Base-by-base conservation (phyloP, 164 flowering plant genomes). In the Stephania cephalantha region DNA sequence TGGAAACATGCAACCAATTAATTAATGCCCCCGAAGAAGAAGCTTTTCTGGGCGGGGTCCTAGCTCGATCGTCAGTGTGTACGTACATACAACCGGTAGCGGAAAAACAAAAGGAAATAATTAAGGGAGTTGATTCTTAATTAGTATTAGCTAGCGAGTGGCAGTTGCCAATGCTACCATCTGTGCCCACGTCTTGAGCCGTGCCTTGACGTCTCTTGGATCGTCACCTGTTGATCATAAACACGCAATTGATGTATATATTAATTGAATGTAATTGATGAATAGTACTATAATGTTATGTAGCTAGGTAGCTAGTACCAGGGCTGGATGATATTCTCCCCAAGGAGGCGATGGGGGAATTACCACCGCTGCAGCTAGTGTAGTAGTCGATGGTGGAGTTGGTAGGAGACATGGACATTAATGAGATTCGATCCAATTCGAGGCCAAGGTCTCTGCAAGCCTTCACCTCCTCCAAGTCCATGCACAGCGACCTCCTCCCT, bases 181-280 rank as follows among this genome's bases (percentile, higher is more conserved):
- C 73, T 90, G 95, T n/a, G 95, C 95, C 95, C 95, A 90, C 13
- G 88, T 86, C 84, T 84, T 88, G 55, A 90, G 88, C 76, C 92
- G 82, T 17, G 95, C 95, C 83, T 90, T 90, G 1, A 90, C 91
- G 30, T 90, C 94, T 64, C 83, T 76, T 9, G 94, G 92, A 71
- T 87, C 88, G 64, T 90, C 94, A 46, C 94, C 94, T 90, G 78
- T 58, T 77, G 1, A 6, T 15, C 55, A 50, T 50, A 74, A 74
- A n/a, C 46, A 73, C 42, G 1, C 25, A 25, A 25, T 25, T 25
- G 25, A 25, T 25, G 25, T 25, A 25, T 25, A 25, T 25, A 25
- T 25, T 25, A 25, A 25, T 25, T 25, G 25, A 0, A 25, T 25
- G 25, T 25, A 25, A 25, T 25, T 25, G 25, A 25, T 25, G 25